phyloP scores from a whole-genome alignment of 176 grass and related monocot genomes.

The Aegilops longissima region DNA sequence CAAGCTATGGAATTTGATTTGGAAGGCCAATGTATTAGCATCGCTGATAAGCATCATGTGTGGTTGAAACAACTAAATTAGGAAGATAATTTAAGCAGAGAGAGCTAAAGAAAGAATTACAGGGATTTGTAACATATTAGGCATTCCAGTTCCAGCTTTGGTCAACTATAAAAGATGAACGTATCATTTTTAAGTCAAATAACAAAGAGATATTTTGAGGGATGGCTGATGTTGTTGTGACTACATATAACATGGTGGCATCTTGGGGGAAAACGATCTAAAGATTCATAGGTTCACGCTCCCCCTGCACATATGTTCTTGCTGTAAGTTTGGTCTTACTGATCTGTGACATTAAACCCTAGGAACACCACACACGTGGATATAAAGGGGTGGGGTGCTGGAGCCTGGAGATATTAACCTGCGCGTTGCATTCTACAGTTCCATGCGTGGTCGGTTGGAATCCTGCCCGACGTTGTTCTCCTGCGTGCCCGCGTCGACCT shows the following conservation, averaged over 20 bases:
- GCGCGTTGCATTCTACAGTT: conserved; percentile 34
- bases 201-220: conserved; percentile 92
- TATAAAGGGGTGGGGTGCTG: background rate
- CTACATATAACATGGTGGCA: conserved; percentile 98
- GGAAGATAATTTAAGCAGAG: no score
- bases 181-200: conserved; percentile 94
- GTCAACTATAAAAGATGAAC: conserved; percentile 94
- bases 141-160: conserved; percentile 98
- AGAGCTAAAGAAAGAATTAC: no score
- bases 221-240: conserved; percentile 86
- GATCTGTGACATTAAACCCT: background rate
- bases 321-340: no score
- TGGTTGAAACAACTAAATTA: no score
- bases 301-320: no score
- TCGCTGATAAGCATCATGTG: no score
- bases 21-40: no score
- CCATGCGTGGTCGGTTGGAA: conserved; percentile 25
- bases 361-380: background rate
- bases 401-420: conserved; percentile 19
- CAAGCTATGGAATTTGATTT: no score
- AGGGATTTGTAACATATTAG: background rate
- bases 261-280: conserved; percentile 83
- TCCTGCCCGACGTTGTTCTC: conserved; percentile 18
- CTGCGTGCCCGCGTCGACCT: conserved; percentile 16
- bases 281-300: conserved; percentile 50